These are phyloP conservation scores for Davidsoniella eucalypti DNA, from an alignment of 2,329 filamentous ascomycete species.

Conservation along the genomic window DNA sequence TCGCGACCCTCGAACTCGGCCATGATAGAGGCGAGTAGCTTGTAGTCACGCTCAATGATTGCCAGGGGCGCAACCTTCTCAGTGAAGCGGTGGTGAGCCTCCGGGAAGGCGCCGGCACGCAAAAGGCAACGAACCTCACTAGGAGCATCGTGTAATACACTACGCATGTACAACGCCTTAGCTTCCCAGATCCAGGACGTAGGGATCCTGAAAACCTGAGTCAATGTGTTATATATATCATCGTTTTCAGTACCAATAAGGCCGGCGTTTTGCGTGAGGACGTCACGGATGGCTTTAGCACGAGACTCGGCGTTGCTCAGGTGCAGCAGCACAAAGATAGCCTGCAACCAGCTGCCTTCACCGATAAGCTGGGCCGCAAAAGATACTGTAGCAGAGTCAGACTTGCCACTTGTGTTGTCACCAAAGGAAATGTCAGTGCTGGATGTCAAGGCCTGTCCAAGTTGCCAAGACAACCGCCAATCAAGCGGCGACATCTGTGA, in stretches of 20 bases:
- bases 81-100: slow-evolving; percentile 73
- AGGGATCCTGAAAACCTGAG: slow-evolving; percentile 53
- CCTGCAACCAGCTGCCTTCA: slow-evolving; percentile 50
- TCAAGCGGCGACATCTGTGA: slow-evolving; percentile 60
- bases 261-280: slow-evolving; percentile 55
- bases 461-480: slow-evolving; percentile 67
- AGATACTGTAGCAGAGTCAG: slow-evolving; percentile 48
- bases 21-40: slow-evolving; percentile 50
- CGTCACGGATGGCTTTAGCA: slow-evolving; percentile 50
- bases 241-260: slow-evolving; percentile 43
- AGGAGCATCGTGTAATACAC: slow-evolving; percentile 49
- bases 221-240: slow-evolving; percentile 39
- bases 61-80: slow-evolving; percentile 65
- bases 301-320: slow-evolving; percentile 48
- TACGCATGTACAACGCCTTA: slow-evolving; percentile 67
- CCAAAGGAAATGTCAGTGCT: slow-evolving; percentile 36
- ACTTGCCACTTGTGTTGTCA: slow-evolving; percentile 38
- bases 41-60: slow-evolving; percentile 69
- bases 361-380: slow-evolving; percentile 49
- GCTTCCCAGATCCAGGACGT: slow-evolving; percentile 71
- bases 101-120: slow-evolving; percentile 55
- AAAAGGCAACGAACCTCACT: slow-evolving; percentile 67
- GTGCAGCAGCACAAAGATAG: slow-evolving; percentile 63
- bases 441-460: slow-evolving; percentile 49
- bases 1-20: slow-evolving; percentile 51